Base-by-base conservation (phyloP, 2,329 filamentous ascomycete species). In the Tolypocladium album region DNA sequence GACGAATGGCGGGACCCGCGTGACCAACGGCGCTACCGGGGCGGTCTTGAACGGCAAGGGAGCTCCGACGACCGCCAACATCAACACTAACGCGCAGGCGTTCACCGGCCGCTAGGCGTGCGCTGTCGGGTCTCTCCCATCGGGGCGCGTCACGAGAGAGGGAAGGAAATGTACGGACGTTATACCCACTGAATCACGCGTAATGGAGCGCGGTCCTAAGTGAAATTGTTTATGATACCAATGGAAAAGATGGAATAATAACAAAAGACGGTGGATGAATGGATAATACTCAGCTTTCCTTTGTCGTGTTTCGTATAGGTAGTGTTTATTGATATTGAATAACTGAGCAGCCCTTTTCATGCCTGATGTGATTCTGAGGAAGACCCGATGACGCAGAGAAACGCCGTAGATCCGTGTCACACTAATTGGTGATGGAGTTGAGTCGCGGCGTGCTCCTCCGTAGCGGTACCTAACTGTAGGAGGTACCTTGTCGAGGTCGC, bases 61-160 rank as follows among this genome's bases (percentile, higher is more conserved):
- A 20, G 58, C 22, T 8, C 52, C 52, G 47, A 58, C 53, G 8
- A 9, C 42, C 38, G 22, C 55, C 58, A 58, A 59, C 9, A 45
- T 43, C 55, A 58, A 55, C 40, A 20, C 50, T 22, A 59, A 60
- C 8, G 63, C 57, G n/a, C 60, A 62, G n/a, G 27, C 47, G 20
- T 56, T 61, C 52, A 56, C 61, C 42, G 62, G 64, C 11, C 62
- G 61, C 59, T 67, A 67, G 63, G 55, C 57, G 45, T 61, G 61
- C 57, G 58, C 60, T 52, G 61, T 52, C 40, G 62, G 61, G 45
- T 57, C 59, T 12, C 45, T 42, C 57, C 39, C 59, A 31, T 58
- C 59, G 39, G 60, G 56, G 27, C 47, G 22, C 11, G 50, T 57
- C 20, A 43, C 58, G 11, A 58, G 45, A 42, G 58, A 56, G 5